These are phyloP conservation scores for Candida pseudoglaebosa DNA, from an alignment of 805 yeast species.

Conservation along the genomic window DNA sequence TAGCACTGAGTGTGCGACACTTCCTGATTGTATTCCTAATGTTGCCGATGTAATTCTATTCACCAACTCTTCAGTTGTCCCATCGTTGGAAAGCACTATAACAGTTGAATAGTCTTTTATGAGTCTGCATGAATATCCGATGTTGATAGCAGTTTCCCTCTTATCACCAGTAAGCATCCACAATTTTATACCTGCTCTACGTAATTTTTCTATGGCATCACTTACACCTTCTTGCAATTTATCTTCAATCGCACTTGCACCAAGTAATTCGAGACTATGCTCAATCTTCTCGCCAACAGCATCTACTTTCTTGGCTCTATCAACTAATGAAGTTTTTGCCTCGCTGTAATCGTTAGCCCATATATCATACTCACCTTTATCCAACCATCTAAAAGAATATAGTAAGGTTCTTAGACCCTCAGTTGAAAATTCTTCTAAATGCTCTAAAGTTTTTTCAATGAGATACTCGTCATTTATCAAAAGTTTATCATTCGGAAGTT, in stretches of 20 bases:
- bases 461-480: conserved; percentile 71
- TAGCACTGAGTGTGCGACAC: conserved; percentile 89
- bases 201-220: conserved; percentile 84
- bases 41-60: conserved; percentile 72
- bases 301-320: conserved; percentile 66
- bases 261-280: conserved; percentile 60
- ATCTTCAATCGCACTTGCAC: conserved; percentile 97
- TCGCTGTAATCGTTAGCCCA: conserved; percentile 69
- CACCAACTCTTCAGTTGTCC: conserved; percentile 51
- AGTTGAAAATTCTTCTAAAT: conserved; percentile 89
- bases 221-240: conserved; percentile 96
- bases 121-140: conserved; percentile 90
- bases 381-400: conserved; percentile 75
- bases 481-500: conserved; percentile 47
- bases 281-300: conserved; percentile 72
- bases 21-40: conserved; percentile 65
- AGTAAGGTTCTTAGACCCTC: conserved; percentile 91
- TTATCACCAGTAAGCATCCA: conserved; percentile 99
- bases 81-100: conserved; percentile 54
- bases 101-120: conserved; percentile 92
- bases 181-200: conserved; percentile 88
- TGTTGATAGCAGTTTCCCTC: conserved; percentile 95
- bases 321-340: conserved; percentile 72
- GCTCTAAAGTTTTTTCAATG: conserved; percentile 79
- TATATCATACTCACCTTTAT: conserved; percentile 48